These are phyloP conservation scores for Cercospora canescens DNA, from an alignment of 2,329 filamentous ascomycete genomes.

Conservation along the genomic window DNA sequence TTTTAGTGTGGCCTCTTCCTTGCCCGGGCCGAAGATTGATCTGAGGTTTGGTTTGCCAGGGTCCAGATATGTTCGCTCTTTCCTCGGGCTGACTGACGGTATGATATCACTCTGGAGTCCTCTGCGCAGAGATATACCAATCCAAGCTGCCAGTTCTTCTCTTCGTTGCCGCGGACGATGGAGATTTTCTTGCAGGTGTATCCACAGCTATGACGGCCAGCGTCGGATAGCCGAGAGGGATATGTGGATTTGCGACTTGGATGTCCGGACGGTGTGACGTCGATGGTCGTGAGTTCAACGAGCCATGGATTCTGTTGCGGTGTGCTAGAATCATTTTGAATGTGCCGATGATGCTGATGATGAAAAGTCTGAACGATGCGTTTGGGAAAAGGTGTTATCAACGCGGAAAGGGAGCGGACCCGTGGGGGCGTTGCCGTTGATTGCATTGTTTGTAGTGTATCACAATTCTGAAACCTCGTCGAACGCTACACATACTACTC, in stretches of 20 bases:
- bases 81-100: constrained; percentile 5
- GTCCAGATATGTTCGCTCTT: constrained; percentile 7
- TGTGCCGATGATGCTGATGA: constrained; percentile 3
- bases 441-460: not conserved
- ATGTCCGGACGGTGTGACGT: constrained; percentile 4
- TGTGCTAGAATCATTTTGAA: not conserved
- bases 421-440: not conserved
- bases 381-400: not conserved
- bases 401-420: not conserved
- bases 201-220: constrained; percentile 6
- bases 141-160: not conserved
- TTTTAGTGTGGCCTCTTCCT: not conserved
- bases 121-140: not conserved
- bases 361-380: constrained; percentile 8
- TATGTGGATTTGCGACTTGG: not conserved
- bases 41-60: constrained; percentile 6
- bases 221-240: constrained; percentile 3
- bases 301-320: not conserved
- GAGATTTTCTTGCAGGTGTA: not conserved
- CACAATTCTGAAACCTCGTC: not conserved
- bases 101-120: constrained; percentile 10
- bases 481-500: not conserved
- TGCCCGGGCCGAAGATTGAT: constrained; percentile 12
- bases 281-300: not conserved
- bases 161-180: not conserved